These are phyloP conservation scores for Ogataea thermomethanolica DNA, from an alignment of 805 yeast species.

Conservation along the genomic window DNA sequence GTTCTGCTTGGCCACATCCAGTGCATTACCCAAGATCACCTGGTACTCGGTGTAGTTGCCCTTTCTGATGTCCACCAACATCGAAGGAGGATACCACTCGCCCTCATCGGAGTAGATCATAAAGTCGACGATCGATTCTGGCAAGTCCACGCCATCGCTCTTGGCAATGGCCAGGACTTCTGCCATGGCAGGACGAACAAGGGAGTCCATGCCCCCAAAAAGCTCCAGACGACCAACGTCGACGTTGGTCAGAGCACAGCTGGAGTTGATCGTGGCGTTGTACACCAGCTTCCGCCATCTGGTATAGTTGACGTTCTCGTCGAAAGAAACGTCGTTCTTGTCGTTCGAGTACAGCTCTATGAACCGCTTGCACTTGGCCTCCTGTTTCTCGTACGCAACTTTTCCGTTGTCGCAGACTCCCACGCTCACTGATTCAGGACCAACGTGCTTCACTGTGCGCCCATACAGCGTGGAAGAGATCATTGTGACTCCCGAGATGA, in stretches of 20 bases:
- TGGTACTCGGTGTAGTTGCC: conserved; percentile 42
- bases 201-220: conserved; percentile 40
- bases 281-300: conserved; percentile 48
- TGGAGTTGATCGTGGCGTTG: conserved; percentile 45
- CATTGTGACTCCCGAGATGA: conserved; percentile 40
- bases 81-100: conserved; percentile 43
- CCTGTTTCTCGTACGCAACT: conserved; percentile 25
- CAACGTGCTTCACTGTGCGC: conserved; percentile 34
- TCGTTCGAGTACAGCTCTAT: conserved; percentile 34
- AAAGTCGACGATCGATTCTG: conserved; percentile 42
- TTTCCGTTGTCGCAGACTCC: conserved; percentile 37
- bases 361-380: conserved; percentile 32
- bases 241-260: conserved; percentile 40
- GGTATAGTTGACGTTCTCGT: conserved; percentile 36
- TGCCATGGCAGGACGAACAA: conserved; percentile 59
- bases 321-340: conserved; percentile 29
- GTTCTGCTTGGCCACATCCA: conserved; percentile 30
- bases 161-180: conserved; percentile 65
- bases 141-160: conserved; percentile 58
- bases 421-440: conserved; percentile 31
- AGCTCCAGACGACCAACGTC: conserved; percentile 44
- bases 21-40: conserved; percentile 42
- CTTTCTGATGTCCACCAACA: conserved; percentile 45
- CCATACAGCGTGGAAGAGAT: conserved; percentile 33
- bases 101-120: conserved; percentile 53